Conservation (phyloP, 2,329 filamentous ascomycete species). For the Trichoderma semiorbis region DNA sequence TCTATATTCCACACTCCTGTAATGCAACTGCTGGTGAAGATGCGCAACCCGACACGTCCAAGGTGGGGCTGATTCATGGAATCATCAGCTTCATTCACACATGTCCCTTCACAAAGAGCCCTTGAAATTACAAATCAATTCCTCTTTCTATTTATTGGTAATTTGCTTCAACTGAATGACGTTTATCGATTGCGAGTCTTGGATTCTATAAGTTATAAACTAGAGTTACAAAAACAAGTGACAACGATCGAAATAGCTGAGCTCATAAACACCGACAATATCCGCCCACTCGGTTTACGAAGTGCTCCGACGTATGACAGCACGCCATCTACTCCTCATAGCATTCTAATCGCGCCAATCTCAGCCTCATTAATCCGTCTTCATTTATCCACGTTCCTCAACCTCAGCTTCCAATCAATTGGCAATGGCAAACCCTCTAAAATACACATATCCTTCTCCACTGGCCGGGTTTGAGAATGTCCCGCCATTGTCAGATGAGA, state of each 20-base stretch:
- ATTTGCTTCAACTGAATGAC: neutral
- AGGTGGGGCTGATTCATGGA: neutral
- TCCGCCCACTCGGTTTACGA: slow-evolving; percentile 6
- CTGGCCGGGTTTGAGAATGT: slow-evolving; percentile 55
- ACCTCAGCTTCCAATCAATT: neutral
- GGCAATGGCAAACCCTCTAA: slow-evolving; percentile 10
- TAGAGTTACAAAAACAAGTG: neutral
- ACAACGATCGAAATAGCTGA: neutral
- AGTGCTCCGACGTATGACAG: neutral
- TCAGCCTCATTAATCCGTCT: neutral
- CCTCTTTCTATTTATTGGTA: neutral
- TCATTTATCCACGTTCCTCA: neutral
- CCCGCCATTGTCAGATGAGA: slow-evolving; percentile 55
- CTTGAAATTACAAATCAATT: neutral
- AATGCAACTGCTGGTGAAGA: neutral
- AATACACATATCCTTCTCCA: slow-evolving; percentile 13
- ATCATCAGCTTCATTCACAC: neutral
- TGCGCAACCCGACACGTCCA: neutral
- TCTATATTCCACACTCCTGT: neutral
- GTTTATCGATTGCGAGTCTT: neutral
- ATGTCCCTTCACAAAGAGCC: neutral
- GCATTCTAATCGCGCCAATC: neutral
- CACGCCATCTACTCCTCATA: slow-evolving; percentile 9
- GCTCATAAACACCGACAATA: neutral
- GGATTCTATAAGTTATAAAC: neutral